Percentiles rank a stretch among this genome's conserved stretches.
Conservation (phyloP, 345 rosid species). For the Pseudoturritis turrita region DNA sequence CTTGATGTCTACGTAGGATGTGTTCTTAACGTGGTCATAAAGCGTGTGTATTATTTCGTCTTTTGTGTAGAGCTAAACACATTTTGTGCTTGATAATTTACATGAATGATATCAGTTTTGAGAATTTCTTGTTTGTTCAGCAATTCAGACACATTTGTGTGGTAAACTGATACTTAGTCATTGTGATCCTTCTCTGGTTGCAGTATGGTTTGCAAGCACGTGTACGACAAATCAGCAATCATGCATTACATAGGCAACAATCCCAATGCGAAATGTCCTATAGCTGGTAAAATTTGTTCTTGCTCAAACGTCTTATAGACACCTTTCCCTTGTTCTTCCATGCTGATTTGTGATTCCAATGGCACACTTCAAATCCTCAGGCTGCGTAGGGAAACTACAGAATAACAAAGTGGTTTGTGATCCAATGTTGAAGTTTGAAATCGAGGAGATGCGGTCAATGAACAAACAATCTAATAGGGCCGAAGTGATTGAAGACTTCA, state of each 20-base stretch:
- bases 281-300: constrained; percentile 50
- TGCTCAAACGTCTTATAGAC: neutral
- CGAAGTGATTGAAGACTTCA: constrained; percentile 70
- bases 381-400: constrained; percentile 59
- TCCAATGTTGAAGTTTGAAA: constrained; percentile 53
- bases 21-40: neutral
- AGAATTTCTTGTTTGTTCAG: neutral
- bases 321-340: constrained; percentile 6
- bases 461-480: constrained; percentile 39
- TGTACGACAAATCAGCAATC: constrained; percentile 61
- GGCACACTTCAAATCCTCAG: constrained; percentile 31
- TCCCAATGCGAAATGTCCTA: constrained; percentile 48
- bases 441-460: constrained; percentile 59
- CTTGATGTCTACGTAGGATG: neutral
- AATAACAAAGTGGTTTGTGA: constrained; percentile 51
- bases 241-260: constrained; percentile 42
- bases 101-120: neutral
- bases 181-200: constrained; percentile 23
- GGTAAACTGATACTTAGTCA: neutral
- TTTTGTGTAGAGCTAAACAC: neutral
- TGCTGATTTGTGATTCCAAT: constrained; percentile 11
- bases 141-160: neutral
- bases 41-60: neutral
- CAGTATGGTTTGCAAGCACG: constrained; percentile 85
- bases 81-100: neutral